phyloP scores from a whole-genome alignment of 768 basidiomycete species.

The Termitomyces sp. region DNA sequence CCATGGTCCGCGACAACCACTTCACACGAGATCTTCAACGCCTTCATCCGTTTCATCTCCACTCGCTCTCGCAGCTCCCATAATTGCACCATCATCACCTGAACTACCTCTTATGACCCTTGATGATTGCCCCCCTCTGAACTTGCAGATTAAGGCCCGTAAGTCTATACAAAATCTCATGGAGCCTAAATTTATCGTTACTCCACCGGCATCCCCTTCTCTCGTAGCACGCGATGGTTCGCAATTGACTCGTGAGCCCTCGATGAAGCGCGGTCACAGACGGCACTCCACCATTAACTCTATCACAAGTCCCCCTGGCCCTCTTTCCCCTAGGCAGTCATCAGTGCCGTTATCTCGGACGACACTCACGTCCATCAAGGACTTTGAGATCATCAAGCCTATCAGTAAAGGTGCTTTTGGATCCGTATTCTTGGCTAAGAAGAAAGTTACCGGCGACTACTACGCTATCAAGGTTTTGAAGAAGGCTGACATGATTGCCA shows the following conservation, averaged over 20 bases:
- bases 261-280: constrained; percentile 57
- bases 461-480: constrained; percentile 99
- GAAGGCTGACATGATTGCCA: constrained; percentile 99
- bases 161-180: constrained; percentile 66
- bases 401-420: constrained; percentile 99
- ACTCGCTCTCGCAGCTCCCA: constrained; percentile 80
- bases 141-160: constrained; percentile 55
- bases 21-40: constrained; percentile 81
- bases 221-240: constrained; percentile 42
- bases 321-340: constrained; percentile 85
- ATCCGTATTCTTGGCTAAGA: constrained; percentile 96
- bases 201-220: constrained; percentile 74
- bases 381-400: constrained; percentile 99
- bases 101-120: constrained; percentile 28
- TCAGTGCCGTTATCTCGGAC: constrained; percentile 75
- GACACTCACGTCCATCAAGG: constrained; percentile 91
- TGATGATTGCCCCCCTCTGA: constrained; percentile 63
- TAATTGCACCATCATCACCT: constrained; percentile 55
- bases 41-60: constrained; percentile 89
- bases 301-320: constrained; percentile 57
- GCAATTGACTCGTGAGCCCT: constrained; percentile 40
- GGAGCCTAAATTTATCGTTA: constrained; percentile 63
- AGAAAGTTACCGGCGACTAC: constrained; percentile 97
- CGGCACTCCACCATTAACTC: constrained; percentile 72
- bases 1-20: constrained; percentile 38